A percentile compares a stretch with the other conserved stretches of the same genome.
phyloP scores from a whole-genome alignment of 345 rosid genomes.

The Hirschfeldia incana region DNA sequence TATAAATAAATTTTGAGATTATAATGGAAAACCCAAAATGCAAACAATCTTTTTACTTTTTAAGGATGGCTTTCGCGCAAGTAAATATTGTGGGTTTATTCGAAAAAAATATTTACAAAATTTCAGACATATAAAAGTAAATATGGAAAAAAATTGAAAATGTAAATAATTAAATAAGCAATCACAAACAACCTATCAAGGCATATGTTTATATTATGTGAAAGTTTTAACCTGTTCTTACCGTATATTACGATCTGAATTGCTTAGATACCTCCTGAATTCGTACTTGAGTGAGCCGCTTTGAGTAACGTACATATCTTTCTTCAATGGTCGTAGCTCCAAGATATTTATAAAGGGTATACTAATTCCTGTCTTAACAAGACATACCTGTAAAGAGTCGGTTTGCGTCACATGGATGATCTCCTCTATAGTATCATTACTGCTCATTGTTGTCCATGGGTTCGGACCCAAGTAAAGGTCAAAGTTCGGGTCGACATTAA shows the following conservation, averaged over 20 bases:
- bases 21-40: not conserved
- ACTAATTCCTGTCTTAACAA: constrained; percentile 33
- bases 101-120: not conserved
- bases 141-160: not conserved
- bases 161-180: not conserved
- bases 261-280: constrained; percentile 23
- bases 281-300: constrained; percentile 22
- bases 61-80: not conserved
- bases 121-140: not conserved
- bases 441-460: constrained; percentile 25
- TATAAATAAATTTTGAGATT: not conserved
- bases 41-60: not conserved
- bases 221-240: not conserved
- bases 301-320: constrained; percentile 21
- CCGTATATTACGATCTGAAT: not conserved
- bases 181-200: not conserved
- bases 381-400: constrained; percentile 26
- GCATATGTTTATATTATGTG: not conserved
- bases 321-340: constrained; percentile 35
- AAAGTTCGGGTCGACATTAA: constrained; percentile 8
- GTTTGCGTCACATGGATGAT: constrained; percentile 27
- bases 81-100: not conserved
- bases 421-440: constrained; percentile 14
- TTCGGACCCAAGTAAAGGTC: constrained; percentile 35
- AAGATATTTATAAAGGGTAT: constrained; percentile 31